Evolutionary conservation across 495 filamentous ascomycete species (phyloP).

Genomic region (Xylaria longipes): DNA sequence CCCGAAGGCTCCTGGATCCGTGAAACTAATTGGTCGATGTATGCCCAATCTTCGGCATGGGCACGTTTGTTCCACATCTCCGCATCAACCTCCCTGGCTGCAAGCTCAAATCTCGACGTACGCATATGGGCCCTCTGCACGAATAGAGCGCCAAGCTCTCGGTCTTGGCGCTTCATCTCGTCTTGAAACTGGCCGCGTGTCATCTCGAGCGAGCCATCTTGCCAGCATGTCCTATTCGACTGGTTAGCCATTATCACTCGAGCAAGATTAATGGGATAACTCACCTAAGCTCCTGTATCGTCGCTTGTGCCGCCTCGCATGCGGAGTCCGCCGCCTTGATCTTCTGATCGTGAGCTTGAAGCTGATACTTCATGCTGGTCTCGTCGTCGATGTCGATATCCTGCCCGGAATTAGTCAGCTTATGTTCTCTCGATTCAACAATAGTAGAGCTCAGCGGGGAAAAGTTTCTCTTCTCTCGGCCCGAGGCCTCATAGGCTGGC

Average conservation of each 20-base stretch:
- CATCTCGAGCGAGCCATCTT: conserved; percentile 18
- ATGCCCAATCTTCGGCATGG: conserved; percentile 25
- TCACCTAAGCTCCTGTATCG: conserved; percentile 27
- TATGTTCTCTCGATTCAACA: conserved; percentile 18
- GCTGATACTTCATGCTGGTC: conserved; percentile 25
- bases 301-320: conserved; percentile 25
- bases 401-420: conserved; percentile 18
- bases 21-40: conserved; percentile 18
- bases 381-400: conserved; percentile 19
- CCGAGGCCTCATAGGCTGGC: conserved; percentile 5
- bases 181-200: conserved; percentile 19
- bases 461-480: conserved; percentile 14
- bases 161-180: conserved; percentile 19
- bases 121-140: conserved; percentile 19
- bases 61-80: conserved; percentile 25
- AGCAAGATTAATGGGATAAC: conserved; percentile 25
- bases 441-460: conserved; percentile 8
- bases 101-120: conserved; percentile 23
- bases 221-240: conserved; percentile 23
- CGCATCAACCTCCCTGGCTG: conserved; percentile 25
- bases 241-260: conserved; percentile 26
- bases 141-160: conserved; percentile 22
- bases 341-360: conserved; percentile 26
- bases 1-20: conserved; percentile 21
- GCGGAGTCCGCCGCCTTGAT: conserved; percentile 25